Conservation (phyloP, 2,329 filamentous ascomycete genomes). For the Calonectria henricotiae region DNA sequence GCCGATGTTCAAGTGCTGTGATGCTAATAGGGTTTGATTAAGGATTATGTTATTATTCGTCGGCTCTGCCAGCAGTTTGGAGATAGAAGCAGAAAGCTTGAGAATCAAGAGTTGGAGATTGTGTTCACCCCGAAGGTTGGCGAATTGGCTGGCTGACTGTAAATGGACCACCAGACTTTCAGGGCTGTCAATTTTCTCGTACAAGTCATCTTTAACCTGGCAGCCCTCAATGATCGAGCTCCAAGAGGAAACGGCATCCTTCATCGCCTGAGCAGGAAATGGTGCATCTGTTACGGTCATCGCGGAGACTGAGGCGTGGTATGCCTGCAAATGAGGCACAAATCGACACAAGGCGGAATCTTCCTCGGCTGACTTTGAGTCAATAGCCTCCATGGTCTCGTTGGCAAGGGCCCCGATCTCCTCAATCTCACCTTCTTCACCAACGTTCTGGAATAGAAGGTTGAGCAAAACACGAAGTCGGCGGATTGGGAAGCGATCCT, state of each 20-base stretch:
- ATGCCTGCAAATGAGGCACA: constrained; percentile 66
- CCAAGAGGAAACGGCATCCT: constrained; percentile 64
- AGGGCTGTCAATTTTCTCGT: constrained; percentile 66
- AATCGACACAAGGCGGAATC: constrained; percentile 65
- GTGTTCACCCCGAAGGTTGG: constrained; percentile 68
- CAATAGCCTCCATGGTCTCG: constrained; percentile 58
- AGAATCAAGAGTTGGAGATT: constrained; percentile 64
- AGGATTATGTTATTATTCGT: constrained; percentile 62
- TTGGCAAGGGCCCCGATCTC: constrained; percentile 62
- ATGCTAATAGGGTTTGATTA: constrained; percentile 66
- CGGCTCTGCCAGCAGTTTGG: constrained; percentile 57
- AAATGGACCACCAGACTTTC: constrained; percentile 67
- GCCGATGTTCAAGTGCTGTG: constrained; percentile 71
- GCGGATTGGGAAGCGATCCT: constrained; percentile 68
- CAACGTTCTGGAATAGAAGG: constrained; percentile 67
- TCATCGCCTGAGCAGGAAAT: constrained; percentile 55
- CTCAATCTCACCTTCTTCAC: constrained; percentile 59
- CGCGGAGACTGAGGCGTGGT: constrained; percentile 63
- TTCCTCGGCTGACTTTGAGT: constrained; percentile 60
- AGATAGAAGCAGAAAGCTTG: constrained; percentile 64
- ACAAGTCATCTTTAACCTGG: constrained; percentile 61
- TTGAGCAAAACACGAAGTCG: constrained; percentile 69
- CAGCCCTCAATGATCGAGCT: constrained; percentile 60
- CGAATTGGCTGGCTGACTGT: constrained; percentile 67
- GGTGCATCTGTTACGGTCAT: constrained; percentile 59